Conservation (phyloP, 805 yeast genomes). For the Saccharomycopsis sp. region DNA sequence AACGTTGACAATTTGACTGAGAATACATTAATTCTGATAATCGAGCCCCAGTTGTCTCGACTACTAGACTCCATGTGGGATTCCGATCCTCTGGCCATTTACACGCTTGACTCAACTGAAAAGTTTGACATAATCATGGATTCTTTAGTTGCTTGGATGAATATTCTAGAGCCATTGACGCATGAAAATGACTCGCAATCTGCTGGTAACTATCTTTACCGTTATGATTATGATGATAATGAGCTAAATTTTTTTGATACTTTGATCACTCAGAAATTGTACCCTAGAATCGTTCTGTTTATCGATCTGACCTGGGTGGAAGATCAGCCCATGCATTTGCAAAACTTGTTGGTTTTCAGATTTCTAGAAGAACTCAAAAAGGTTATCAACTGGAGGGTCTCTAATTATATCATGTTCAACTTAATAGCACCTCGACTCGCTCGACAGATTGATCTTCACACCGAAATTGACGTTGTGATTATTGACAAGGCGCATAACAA, state of each 20-base stretch:
- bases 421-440: background rate
- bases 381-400: background rate
- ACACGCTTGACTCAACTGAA: background rate
- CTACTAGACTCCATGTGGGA: background rate
- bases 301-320: constrained; percentile 13
- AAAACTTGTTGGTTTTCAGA: constrained; percentile 13
- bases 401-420: background rate
- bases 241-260: constrained; percentile 20
- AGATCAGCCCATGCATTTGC: constrained; percentile 25
- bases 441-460: background rate
- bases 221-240: constrained; percentile 21
- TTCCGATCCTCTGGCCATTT: background rate
- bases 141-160: background rate
- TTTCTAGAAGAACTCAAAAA: constrained; percentile 25
- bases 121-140: background rate
- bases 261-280: constrained; percentile 9
- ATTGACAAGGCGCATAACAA: background rate
- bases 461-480: background rate
- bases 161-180: background rate
- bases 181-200: background rate
- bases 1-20: background rate
- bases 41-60: background rate
- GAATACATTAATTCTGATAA: background rate
- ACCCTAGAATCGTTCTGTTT: constrained; percentile 6
- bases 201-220: background rate